Evolutionary conservation across 2,329 filamentous ascomycete genomes (phyloP).

Genomic region (Helotiales sp.): DNA sequence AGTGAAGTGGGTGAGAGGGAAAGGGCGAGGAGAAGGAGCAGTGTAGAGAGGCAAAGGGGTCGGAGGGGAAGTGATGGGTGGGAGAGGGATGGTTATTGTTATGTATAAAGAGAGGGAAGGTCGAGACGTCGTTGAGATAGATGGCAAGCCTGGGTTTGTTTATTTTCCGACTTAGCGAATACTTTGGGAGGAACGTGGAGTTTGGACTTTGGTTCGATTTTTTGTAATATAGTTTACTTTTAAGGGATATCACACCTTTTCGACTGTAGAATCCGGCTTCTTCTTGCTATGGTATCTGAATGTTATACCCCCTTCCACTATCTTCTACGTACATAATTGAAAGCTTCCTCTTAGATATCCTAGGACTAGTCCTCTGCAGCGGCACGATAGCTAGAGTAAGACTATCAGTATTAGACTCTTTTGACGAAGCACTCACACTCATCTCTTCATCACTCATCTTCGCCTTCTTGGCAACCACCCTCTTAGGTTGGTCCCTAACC

Average conservation of each 20-base stretch:
- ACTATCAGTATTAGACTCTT: not conserved
- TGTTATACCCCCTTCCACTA: not conserved
- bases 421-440: not conserved
- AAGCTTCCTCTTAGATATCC: not conserved
- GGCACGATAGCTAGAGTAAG: not conserved
- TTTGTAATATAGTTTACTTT: not conserved
- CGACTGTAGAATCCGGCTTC: not conserved
- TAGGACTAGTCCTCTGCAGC: not conserved
- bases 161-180: not conserved
- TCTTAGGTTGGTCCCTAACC: not conserved
- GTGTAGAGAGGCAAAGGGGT: no score
- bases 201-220: not conserved
- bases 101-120: not conserved
- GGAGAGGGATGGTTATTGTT: not conserved
- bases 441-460: not conserved
- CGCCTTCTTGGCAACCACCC: not conserved
- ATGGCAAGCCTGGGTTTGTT: not conserved
- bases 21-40: no score
- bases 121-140: not conserved
- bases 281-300: not conserved
- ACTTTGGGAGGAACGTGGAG: not conserved
- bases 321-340: not conserved
- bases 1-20: no score
- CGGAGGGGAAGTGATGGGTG: constrained; percentile 5
- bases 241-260: not conserved